A percentile compares a stretch with the other conserved stretches of the same genome.
Conservation (phyloP, 108 stramenopile species). For the Hondaea fermentalgiana region DNA sequence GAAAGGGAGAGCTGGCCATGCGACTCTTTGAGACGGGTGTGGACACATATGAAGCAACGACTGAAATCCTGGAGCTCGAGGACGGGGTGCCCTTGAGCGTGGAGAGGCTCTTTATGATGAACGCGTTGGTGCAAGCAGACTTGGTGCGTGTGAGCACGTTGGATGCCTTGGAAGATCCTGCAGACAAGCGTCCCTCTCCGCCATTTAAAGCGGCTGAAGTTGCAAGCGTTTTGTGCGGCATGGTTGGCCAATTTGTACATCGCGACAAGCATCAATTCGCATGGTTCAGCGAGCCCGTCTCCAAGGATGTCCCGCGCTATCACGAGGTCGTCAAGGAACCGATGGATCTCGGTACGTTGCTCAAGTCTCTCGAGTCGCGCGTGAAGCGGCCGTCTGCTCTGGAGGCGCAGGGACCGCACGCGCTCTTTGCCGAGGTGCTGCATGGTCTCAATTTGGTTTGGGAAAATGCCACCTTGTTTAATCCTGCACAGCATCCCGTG, state of each 20-base stretch:
- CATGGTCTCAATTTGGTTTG: not conserved
- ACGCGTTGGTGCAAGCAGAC: not conserved
- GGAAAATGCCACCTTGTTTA: not conserved
- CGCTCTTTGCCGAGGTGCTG: not conserved
- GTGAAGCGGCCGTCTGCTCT: not conserved
- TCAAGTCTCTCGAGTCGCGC: not conserved
- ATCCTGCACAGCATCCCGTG: not conserved
- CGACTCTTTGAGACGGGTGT: not conserved
- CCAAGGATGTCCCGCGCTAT: not conserved
- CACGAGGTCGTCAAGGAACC: not conserved
- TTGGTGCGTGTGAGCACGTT: not conserved
- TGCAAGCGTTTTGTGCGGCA: not conserved
- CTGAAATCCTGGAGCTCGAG: not conserved
- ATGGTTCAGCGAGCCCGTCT: not conserved
- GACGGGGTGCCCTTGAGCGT: not conserved
- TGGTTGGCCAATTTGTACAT: not conserved
- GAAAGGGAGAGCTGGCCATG: not conserved
- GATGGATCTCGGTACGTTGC: not conserved
- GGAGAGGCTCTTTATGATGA: not conserved
- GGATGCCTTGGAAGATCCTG: not conserved
- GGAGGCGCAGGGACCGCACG: not conserved
- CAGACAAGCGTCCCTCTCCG: not conserved
- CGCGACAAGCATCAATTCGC: not conserved
- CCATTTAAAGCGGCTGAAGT: not conserved
- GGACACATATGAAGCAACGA: not conserved